A percentile compares a stretch with the other conserved stretches of the same genome.
Conservation (phyloP, 2,329 filamentous ascomycete genomes). For the Aspergillus fructus region DNA sequence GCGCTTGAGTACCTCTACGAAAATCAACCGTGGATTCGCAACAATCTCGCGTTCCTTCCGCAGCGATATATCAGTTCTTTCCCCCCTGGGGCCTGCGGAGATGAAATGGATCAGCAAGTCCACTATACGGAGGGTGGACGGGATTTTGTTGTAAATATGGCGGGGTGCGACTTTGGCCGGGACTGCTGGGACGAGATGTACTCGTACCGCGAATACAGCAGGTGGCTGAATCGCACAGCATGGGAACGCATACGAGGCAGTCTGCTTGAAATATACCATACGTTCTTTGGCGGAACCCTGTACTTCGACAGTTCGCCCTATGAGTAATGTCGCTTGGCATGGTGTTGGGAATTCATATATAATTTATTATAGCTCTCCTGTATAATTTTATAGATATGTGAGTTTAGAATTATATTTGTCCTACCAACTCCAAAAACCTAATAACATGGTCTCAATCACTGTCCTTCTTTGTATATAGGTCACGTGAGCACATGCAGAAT, state of each 20-base stretch:
- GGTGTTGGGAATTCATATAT: slow-evolving; percentile 7
- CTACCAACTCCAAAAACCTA: neutral
- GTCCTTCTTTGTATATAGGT: neutral
- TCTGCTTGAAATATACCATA: slow-evolving; percentile 21
- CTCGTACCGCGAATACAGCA: slow-evolving; percentile 86
- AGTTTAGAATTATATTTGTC: neutral
- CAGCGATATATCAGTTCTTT: slow-evolving; percentile 95
- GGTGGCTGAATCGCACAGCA: slow-evolving; percentile 76
- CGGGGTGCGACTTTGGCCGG: slow-evolving; percentile 92
- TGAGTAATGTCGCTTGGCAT: slow-evolving; percentile 9
- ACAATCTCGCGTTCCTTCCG: slow-evolving; percentile 82
- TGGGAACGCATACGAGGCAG: slow-evolving; percentile 65
- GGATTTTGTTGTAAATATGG: slow-evolving; percentile 98
- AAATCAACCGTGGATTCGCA: slow-evolving; percentile 88
- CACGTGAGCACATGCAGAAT: neutral
- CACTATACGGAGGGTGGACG: slow-evolving; percentile 84
- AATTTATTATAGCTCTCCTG: neutral
- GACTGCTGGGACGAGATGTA: slow-evolving; percentile 99
- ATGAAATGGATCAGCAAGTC: slow-evolving; percentile 61
- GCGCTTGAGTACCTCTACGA: slow-evolving; percentile 88
- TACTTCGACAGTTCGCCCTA: slow-evolving; percentile 1
- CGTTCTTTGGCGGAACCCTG: slow-evolving; percentile 18
- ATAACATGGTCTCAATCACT: neutral
- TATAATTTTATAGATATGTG: neutral
- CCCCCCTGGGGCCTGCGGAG: slow-evolving; percentile 79